These are phyloP conservation scores for Bipolaris bicolor DNA, from an alignment of 2,329 filamentous ascomycete genomes.

Conservation along the genomic window DNA sequence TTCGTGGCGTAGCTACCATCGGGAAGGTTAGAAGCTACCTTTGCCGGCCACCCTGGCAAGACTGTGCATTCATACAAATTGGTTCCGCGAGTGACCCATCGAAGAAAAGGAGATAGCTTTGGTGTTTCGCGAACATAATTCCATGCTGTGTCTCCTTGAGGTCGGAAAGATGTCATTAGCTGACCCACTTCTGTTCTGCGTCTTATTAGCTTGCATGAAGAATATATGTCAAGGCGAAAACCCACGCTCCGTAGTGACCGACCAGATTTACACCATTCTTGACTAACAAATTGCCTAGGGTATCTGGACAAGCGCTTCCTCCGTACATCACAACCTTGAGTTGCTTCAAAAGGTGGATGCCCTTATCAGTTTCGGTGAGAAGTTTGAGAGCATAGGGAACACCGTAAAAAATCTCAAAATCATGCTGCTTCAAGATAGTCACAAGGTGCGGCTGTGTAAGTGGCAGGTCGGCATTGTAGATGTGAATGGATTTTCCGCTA, in stretches of 20 bases:
- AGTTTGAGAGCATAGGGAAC: constrained; percentile 71
- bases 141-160: constrained; percentile 63
- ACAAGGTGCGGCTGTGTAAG: constrained; percentile 28
- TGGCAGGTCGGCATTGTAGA: constrained; percentile 34
- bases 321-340: constrained; percentile 64
- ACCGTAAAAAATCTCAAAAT: constrained; percentile 64
- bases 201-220: neutral
- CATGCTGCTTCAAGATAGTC: constrained; percentile 23
- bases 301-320: constrained; percentile 65
- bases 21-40: constrained; percentile 28
- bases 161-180: constrained; percentile 67
- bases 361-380: constrained; percentile 63
- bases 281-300: constrained; percentile 61
- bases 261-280: constrained; percentile 61
- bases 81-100: constrained; percentile 47
- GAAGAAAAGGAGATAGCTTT: constrained; percentile 52
- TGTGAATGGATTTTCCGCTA: constrained; percentile 32
- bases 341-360: constrained; percentile 56
- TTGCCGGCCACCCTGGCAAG: constrained; percentile 45
- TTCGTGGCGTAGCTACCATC: constrained; percentile 37
- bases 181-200: constrained; percentile 66
- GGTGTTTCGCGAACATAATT: constrained; percentile 60
- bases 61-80: constrained; percentile 52
- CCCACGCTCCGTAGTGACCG: constrained; percentile 62
- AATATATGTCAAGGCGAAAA: neutral